phyloP scores from a whole-genome alignment of 306 rosid species.

The Lathyrus oleraceus region DNA sequence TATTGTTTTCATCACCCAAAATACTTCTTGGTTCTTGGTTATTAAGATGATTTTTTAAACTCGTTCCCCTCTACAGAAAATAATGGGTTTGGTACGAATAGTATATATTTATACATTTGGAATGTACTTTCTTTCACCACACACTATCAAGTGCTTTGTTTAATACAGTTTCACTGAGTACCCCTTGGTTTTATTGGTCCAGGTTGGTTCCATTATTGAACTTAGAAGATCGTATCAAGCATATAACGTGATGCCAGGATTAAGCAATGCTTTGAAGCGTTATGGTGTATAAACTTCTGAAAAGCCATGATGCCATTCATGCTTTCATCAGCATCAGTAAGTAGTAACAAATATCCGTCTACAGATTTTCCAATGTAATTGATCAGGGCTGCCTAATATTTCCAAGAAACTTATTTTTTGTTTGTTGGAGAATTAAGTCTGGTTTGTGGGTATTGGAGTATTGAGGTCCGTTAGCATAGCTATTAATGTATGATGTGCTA shows the following conservation, averaged over 20 bases:
- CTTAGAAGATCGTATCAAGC: constrained; percentile 98
- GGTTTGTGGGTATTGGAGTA: constrained; percentile 3
- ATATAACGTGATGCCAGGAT: constrained; percentile 93
- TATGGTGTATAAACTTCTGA: constrained; percentile 71
- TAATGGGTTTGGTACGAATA: background rate
- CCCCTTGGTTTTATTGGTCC: constrained; percentile 47
- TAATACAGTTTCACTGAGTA: constrained; percentile 29
- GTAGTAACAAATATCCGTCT: background rate
- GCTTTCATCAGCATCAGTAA: background rate
- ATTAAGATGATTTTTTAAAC: constrained; percentile 1
- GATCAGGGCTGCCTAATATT: background rate
- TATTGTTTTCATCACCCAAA: background rate
- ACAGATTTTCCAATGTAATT: constrained; percentile 15
- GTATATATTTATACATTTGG: constrained; percentile 1
- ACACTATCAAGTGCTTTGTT: constrained; percentile 21
- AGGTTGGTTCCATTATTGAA: constrained; percentile 98
- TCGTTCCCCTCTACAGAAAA: constrained; percentile 12
- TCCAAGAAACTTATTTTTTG: constrained; percentile 29
- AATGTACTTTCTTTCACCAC: constrained; percentile 9
- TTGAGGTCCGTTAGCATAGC: constrained; percentile 24
- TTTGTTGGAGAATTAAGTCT: background rate
- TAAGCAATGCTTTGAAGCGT: constrained; percentile 88
- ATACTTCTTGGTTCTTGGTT: constrained; percentile 7
- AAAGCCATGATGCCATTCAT: constrained; percentile 26
- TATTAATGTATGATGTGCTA: constrained; percentile 16